Conservation (phyloP, 1,284 basidiomycete species). For the Chondrostereum purpureum region DNA sequence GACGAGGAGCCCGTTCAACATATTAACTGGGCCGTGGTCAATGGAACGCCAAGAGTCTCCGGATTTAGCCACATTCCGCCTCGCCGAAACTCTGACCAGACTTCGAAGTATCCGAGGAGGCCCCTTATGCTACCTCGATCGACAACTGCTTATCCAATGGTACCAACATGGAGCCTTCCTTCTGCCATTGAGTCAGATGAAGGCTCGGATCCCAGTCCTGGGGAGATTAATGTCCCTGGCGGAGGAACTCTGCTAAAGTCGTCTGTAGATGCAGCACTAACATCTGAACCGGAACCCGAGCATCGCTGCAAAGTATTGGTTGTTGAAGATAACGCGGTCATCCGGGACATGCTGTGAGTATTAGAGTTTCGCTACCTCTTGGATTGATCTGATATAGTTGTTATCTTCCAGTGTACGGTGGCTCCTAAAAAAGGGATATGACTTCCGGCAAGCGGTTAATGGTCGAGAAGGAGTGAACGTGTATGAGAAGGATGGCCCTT, state of each 20-base stretch:
- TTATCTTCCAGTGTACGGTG: conserved; percentile 61
- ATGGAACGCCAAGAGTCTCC: not conserved
- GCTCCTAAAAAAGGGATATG: conserved; percentile 77
- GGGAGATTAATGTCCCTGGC: conserved; percentile 44
- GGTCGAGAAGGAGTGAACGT: conserved; percentile 80
- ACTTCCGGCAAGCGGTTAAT: conserved; percentile 75
- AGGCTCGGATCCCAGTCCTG: not conserved
- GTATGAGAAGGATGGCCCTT: conserved; percentile 61
- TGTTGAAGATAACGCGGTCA: conserved; percentile 79
- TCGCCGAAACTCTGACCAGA: conserved; percentile 52
- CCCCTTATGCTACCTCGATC: conserved; percentile 43
- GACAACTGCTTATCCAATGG: conserved; percentile 34
- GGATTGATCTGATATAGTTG: conserved; percentile 16
- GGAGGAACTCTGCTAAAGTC: conserved; percentile 58
- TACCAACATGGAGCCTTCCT: conserved; percentile 27
- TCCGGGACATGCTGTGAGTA: conserved; percentile 64
- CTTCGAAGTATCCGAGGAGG: conserved; percentile 19
- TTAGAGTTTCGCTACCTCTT: conserved; percentile 9
- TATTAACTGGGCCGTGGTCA: not conserved
- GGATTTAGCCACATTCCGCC: conserved; percentile 15
- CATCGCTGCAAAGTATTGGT: conserved; percentile 60
- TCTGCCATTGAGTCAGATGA: not conserved
- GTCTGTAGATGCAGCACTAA: conserved; percentile 43
- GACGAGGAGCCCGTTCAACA: conserved; percentile 8
- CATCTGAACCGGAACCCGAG: conserved; percentile 17